Evolutionary conservation across 805 yeast species (phyloP).

Genomic region (Allodekkera sacchari): DNA sequence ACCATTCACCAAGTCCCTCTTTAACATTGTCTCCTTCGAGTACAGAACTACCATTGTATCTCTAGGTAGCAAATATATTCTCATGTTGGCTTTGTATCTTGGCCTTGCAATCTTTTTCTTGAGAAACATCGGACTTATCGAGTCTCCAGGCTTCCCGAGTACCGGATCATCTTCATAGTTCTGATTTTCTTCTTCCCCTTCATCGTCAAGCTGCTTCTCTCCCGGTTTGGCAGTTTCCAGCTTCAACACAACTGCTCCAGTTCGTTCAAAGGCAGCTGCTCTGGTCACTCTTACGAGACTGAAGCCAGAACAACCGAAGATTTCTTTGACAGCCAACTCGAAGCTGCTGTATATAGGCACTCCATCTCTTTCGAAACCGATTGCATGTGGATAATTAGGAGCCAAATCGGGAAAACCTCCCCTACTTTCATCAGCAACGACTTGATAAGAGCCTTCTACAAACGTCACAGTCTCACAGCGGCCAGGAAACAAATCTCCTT

Average conservation of each 20-base stretch:
- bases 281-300: conserved; percentile 44
- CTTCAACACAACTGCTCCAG: conserved; percentile 44
- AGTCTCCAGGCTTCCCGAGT: conserved; percentile 33
- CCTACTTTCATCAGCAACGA: neutral
- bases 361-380: conserved; percentile 10
- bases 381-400: conserved; percentile 5
- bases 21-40: conserved; percentile 41
- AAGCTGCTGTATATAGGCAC: conserved; percentile 24
- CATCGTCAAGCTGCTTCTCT: conserved; percentile 40
- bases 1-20: conserved; percentile 43
- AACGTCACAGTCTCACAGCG: conserved; percentile 12
- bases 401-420: neutral
- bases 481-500: conserved; percentile 8
- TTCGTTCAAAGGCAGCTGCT: conserved; percentile 43
- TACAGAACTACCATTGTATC: conserved; percentile 32
- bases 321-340: conserved; percentile 35
- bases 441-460: too few species aligned
- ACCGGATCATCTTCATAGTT: conserved; percentile 14
- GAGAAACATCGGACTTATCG: conserved; percentile 40
- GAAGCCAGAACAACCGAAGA: conserved; percentile 35
- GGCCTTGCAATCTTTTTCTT: conserved; percentile 56
- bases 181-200: conserved; percentile 13
- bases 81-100: conserved; percentile 54
- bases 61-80: conserved; percentile 46
- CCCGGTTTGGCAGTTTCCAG: conserved; percentile 51